phyloP scores from a whole-genome alignment of 2,329 filamentous ascomycete species.

The Verticillium isaacii region DNA sequence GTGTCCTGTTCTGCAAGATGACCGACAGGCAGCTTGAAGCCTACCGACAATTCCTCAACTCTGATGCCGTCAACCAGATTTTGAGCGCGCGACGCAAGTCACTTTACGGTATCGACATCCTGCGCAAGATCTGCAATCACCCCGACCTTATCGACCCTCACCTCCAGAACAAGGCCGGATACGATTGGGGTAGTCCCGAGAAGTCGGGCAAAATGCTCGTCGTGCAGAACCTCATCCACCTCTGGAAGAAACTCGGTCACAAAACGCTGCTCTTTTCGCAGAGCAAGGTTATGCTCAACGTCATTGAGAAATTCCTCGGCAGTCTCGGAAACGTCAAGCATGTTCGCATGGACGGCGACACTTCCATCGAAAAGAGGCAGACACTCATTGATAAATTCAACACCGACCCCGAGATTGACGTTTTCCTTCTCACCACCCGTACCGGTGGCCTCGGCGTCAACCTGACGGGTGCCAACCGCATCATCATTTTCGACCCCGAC shows the following conservation, averaged over 20 bases:
- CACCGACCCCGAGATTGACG: constrained; percentile 68
- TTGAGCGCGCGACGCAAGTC: constrained; percentile 70
- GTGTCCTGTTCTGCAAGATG: constrained; percentile 92
- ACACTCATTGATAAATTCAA: constrained; percentile 92
- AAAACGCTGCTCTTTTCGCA: constrained; percentile 93
- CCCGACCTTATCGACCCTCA: constrained; percentile 75
- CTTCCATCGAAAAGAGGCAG: constrained; percentile 83
- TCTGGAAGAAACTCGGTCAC: constrained; percentile 87
- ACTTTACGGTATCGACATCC: constrained; percentile 82
- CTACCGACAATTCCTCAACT: constrained; percentile 77
- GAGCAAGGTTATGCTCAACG: constrained; percentile 91
- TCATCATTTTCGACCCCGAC: constrained; percentile 97
- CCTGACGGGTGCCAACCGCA: constrained; percentile 86
- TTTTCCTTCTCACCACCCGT: constrained; percentile 93
- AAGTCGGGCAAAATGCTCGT: constrained; percentile 97
- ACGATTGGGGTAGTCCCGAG: constrained; percentile 70
- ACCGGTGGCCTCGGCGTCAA: constrained; percentile 94
- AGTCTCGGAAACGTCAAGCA: constrained; percentile 67
- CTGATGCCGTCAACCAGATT: constrained; percentile 82
- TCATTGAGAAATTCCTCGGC: constrained; percentile 76
- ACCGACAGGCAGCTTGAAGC: constrained; percentile 72
- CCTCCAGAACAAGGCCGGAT: constrained; percentile 52
- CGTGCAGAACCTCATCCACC: constrained; percentile 76
- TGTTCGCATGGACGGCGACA: constrained; percentile 89
- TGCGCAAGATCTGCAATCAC: constrained; percentile 97